Base-by-base conservation (phyloP, 441 rosid species). In the Omphalea diandra region DNA sequence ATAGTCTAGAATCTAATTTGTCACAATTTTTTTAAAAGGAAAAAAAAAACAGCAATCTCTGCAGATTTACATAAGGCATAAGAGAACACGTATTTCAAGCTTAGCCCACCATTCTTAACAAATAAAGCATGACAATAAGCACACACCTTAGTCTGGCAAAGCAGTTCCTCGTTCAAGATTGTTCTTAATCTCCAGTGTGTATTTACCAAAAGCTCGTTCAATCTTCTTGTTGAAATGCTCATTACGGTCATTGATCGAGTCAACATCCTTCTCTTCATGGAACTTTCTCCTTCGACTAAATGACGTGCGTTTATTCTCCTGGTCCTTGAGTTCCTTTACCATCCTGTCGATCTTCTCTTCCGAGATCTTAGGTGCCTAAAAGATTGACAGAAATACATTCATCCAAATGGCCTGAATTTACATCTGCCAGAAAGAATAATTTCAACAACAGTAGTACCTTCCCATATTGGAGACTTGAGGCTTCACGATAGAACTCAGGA, bases 141-240 rank as follows among this genome's bases (percentile, higher is more conserved):
- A 50, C 67, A 63, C 65, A 77, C 78, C 75, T 87, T 82, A 91
- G 86, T 94, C 96, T 0, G 97, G 96, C 82, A 94, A 82, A 27
- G 98, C 98, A 75, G 93, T 95, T 82, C 96, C 96, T 67, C 93
- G 82, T 83, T 93, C 96, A 17, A 95, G 90, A 73, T 95, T 95
- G 86, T 93, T 95, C 77, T 95, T 93, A 35, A 93, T 95, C 87
- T 93, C 97, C 73, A 90, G 73, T 0, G 97, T 91, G 86, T 91
- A 94, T 73, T 85, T 90, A 5, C 97, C 97, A 72, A 94, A 94
- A 17, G 95, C 97, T 36, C 97, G 81, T 69, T 91, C 97, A 32
- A 94, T 94, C 83, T 94, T 94, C 84, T 91, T 94, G 87, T 94
- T 94, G 90, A 94, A 94, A 76, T 90, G 98, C 83, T 93, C 98